Evolutionary conservation across 2,329 filamentous ascomycete genomes (phyloP), one percentile per base, ranked within the genome.

Genomic region (Dryadomyces quercus-mongolicae): DNA sequence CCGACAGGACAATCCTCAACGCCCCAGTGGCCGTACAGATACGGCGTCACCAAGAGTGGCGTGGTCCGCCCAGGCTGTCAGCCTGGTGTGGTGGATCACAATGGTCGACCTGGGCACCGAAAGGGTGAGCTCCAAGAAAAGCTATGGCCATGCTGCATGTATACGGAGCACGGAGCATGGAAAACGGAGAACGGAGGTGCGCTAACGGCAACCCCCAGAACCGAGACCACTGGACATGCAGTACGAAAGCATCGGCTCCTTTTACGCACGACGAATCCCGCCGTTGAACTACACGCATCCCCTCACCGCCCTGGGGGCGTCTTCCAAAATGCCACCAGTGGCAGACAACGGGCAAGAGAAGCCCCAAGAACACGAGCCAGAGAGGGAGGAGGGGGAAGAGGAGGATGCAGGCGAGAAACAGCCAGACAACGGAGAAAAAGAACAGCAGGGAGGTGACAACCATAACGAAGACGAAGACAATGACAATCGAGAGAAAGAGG

Each of bases 71-170:
- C 25, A 4, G 49, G 47, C 46, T 54, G 52, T 25, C 52, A 50
- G 47, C 52, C 46, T 5, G 47, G 47, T 15, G 40, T 51, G 22
- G 46, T 54, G 53, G 53, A 51, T 25, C 47, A 48, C 47, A 21
- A 46, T 20, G 50, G 20, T 48, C 22, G 15, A 13, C 6, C 18
- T 1, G 6, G 21, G n/a, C 53, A 42, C 7, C 21, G 42, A 15
- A 46, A 42, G 31, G 52, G 52, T 54, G 22, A 20, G 46, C 16
- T 21, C 15, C 13, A 2, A 15, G 10, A 13, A n/a, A 36, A 13
- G 7, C 7, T 3, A n/a, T n/a, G 21, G 9, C 12, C 8, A 15
- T 43, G 16, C 48, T 5, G 25, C 25, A 31, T 31, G n/a, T n/a
- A 31, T 31, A 31, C 8, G 25, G 25, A 31, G 25, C 8, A 31